A percentile compares a stretch with the other conserved stretches of the same genome.
Conservation (phyloP, 1,139 yeast species). For the Blastobotrys elegans region DNA sequence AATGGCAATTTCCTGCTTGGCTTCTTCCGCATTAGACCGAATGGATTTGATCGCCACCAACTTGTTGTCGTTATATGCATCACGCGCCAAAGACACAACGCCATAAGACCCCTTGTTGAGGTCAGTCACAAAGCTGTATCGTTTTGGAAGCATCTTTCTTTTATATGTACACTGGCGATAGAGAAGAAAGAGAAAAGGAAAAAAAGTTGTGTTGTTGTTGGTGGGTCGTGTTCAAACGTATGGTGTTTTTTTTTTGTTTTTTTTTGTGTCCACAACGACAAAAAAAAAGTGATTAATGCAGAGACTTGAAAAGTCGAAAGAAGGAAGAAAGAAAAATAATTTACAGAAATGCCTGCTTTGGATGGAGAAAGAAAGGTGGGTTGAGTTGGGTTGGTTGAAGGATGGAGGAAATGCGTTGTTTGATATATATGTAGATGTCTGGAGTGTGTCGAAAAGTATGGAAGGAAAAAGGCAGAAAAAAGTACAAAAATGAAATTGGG, state of each 20-base stretch:
- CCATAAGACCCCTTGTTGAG: slow-evolving; percentile 95
- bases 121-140: slow-evolving; percentile 69
- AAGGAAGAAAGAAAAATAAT: neutral
- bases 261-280: neutral
- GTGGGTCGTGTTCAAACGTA: too few relatives aligned
- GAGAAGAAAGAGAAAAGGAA: neutral
- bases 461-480: neutral
- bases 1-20: slow-evolving; percentile 72
- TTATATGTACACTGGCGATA: neutral
- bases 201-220: too few relatives aligned
- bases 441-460: neutral
- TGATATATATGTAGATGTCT: too few relatives aligned
- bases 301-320: neutral
- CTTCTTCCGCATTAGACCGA: slow-evolving; percentile 45
- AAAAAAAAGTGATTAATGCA: neutral
- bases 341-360: neutral
- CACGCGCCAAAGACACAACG: slow-evolving; percentile 81
- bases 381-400: neutral
- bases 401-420: neutral
- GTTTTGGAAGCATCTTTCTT: slow-evolving; percentile 32
- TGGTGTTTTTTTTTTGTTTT: neutral
- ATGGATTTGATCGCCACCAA: slow-evolving; percentile 85
- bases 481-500: slow-evolving; percentile 19
- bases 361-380: neutral
- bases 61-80: slow-evolving; percentile 44